A percentile compares a stretch with the other conserved stretches of the same genome.
These are phyloP conservation scores for Coemansia javaensis DNA, from an alignment of 192 early-diverging fungal species.

Conservation along the genomic window DNA sequence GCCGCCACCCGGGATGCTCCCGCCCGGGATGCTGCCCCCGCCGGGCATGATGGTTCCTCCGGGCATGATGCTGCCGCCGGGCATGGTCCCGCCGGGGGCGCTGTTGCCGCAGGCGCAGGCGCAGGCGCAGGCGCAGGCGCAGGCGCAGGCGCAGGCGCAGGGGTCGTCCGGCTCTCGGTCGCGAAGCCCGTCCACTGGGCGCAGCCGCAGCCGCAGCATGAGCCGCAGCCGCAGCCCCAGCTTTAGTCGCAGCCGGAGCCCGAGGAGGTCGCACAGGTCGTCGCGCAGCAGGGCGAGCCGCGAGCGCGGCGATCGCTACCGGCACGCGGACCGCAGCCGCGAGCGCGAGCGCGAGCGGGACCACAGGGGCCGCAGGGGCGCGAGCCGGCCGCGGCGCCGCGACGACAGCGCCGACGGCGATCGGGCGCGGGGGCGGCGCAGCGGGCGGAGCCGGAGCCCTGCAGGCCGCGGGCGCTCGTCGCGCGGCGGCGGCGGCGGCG, in stretches of 20 bases:
- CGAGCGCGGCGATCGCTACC: neutral
- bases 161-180: neutral
- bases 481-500: conserved; percentile 1
- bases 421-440: neutral
- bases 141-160: neutral
- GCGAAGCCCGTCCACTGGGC: neutral
- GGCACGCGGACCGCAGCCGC: neutral
- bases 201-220: neutral
- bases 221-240: conserved; percentile 3
- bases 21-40: conserved; percentile 3
- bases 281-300: neutral
- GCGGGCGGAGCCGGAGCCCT: conserved; percentile 28
- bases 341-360: neutral
- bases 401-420: neutral
- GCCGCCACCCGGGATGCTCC: conserved; percentile 7
- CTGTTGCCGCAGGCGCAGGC: neutral
- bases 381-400: conserved; percentile 6
- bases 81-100: neutral
- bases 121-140: neutral
- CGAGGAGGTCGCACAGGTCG: conserved; percentile 8
- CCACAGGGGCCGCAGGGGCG: neutral
- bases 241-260: neutral
- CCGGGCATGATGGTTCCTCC: conserved; percentile 5
- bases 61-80: conserved; percentile 2
- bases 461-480: conserved; percentile 3